Conservation (phyloP, 805 yeast genomes). For the Wickerhamiella nectarea region DNA sequence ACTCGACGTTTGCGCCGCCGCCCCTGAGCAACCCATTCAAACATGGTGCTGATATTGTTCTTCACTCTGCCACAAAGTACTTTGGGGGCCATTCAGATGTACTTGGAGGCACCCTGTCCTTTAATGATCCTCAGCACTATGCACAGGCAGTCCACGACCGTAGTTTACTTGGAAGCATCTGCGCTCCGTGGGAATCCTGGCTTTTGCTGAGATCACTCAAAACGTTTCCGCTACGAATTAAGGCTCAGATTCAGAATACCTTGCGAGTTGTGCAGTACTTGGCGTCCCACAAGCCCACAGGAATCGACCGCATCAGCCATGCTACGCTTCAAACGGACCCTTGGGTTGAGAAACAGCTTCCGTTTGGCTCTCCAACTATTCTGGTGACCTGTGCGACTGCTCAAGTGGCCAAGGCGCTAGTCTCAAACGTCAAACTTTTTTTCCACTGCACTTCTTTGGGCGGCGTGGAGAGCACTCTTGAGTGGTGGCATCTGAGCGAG, state of each 20-base stretch:
- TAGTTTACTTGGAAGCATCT: conserved; percentile 59
- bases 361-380: conserved; percentile 54
- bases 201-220: conserved; percentile 66
- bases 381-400: conserved; percentile 40
- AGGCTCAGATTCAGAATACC: conserved; percentile 51
- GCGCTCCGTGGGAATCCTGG: conserved; percentile 64
- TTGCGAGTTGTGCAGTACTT: conserved; percentile 47
- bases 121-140: not conserved
- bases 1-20: conserved; percentile 90
- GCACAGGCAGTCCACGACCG: conserved; percentile 48
- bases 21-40: conserved; percentile 71
- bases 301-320: conserved; percentile 45
- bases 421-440: conserved; percentile 29
- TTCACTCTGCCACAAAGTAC: conserved; percentile 89
- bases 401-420: conserved; percentile 37
- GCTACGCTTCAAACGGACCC: conserved; percentile 64
- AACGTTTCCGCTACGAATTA: conserved; percentile 61
- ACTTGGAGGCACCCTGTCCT: conserved; percentile 61
- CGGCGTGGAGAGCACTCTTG: conserved; percentile 80
- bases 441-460: conserved; percentile 90
- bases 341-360: conserved; percentile 52
- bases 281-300: conserved; percentile 36
- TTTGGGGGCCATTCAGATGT: conserved; percentile 94
- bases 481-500: conserved; percentile 77
- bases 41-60: conserved; percentile 74